Base-by-base conservation (phyloP, 371 early-diverging fungal species). In the Parasitella parasitica region DNA sequence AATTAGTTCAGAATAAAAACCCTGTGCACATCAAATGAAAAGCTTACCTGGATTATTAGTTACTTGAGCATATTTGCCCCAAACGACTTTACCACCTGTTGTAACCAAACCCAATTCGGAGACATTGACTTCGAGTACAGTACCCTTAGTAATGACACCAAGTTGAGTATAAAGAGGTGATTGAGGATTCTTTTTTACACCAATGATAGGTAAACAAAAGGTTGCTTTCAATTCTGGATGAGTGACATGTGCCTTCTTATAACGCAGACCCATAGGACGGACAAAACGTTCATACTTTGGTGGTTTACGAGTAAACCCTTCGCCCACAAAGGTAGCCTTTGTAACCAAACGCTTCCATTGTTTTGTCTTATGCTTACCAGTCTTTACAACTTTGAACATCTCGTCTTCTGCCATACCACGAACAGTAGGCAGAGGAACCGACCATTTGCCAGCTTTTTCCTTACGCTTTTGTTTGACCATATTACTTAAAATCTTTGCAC, bases 201-300 rank as follows among this genome's bases (percentile, higher is more conserved):
- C 94, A 66, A 99, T 90, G 56, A 99, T 99, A 11, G 99, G 98
- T 59, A 99, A 81, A 69, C 92, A 92, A 86, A 99, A 99, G 2
- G 99, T 99, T 9, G 99, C 96, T 70, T 93, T 96, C 54, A 99
- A 89, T 76, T 99, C 99, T 5, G 99, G 99, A 82, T 99, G 99
- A 22, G 98, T 97, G 52, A 99, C 99, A 78, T 99, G 94, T 41
- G 99, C 99, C 78, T 96, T 97, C 80, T 99, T 99, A 85, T 94
- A 97, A 66, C 99, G 94, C 46, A 99, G 83, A 20, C 95, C 99
- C 94, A 98, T 99, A 55, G 99, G 99, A 59, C 99, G 91, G 64
- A 99, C 95, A 77, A 99, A 99, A 43, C 99, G 91, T 78, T 99
- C 99, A 83, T 97, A 99, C 86, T 99, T 99, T 66, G 99, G 99